These are phyloP conservation scores for Aspergillus biplanus DNA, from an alignment of 495 filamentous ascomycete genomes.

Conservation along the genomic window DNA sequence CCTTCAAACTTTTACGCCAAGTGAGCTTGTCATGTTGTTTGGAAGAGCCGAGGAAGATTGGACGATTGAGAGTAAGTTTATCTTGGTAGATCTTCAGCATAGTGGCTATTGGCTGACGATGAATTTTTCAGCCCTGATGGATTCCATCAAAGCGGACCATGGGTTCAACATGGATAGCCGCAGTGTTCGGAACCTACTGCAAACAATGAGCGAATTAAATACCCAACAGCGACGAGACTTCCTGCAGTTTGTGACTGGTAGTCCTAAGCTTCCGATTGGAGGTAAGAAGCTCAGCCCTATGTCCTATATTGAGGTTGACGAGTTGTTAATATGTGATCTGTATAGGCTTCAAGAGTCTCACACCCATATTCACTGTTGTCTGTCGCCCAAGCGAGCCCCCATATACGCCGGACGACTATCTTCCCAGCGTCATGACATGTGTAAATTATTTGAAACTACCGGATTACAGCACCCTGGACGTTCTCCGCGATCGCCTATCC, in stretches of 20 bases:
- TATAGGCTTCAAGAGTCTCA: constrained; percentile 92
- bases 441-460: constrained; percentile 99
- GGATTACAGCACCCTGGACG: constrained; percentile 83
- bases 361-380: constrained; percentile 97
- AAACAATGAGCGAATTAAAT: constrained; percentile 89
- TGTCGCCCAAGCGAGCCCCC: constrained; percentile 97
- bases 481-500: constrained; percentile 73
- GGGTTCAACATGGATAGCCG: constrained; percentile 99
- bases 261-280: constrained; percentile 97
- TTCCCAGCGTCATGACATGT: constrained; percentile 99
- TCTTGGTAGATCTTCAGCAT: not conserved
- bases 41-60: constrained; percentile 95
- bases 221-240: constrained; percentile 84
- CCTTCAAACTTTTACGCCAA: constrained; percentile 91
- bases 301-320: constrained; percentile 12
- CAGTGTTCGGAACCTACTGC: constrained; percentile 91
- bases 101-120: constrained; percentile 21
- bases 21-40: constrained; percentile 95
- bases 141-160: constrained; percentile 99
- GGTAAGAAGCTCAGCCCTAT: constrained; percentile 57
- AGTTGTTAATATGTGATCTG: constrained; percentile 27
- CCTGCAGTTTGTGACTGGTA: constrained; percentile 97
- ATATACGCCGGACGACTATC: constrained; percentile 92
- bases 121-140: constrained; percentile 73
- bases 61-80: constrained; percentile 86